Conservation (phyloP, 306 rosid genomes). For the Canavalia gladiata region DNA sequence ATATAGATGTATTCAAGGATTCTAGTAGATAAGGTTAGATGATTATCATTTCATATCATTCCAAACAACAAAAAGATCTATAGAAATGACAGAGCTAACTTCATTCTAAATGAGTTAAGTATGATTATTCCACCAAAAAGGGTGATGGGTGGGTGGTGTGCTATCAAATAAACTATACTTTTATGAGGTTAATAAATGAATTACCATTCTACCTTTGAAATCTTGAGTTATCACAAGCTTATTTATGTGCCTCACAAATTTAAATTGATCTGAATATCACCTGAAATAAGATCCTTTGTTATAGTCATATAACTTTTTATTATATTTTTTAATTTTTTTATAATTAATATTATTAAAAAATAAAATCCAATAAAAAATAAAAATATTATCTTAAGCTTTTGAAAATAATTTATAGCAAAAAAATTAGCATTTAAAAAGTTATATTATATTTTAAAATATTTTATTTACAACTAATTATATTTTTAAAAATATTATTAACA, state of each 20-base stretch:
- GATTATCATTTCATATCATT: slow-evolving; percentile 77
- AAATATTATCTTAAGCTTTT: no score
- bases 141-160: slow-evolving; percentile 86
- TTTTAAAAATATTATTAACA: no score
- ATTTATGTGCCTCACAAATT: not conserved
- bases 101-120: slow-evolving; percentile 81
- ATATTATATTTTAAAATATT: no score
- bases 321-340: no score
- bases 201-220: slow-evolving; percentile 28
- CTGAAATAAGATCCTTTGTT: no score
- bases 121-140: slow-evolving; percentile 73
- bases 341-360: no score
- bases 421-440: no score
- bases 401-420: no score
- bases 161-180: slow-evolving; percentile 72
- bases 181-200: slow-evolving; percentile 63
- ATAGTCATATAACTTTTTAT: no score
- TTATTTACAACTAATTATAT: no score
- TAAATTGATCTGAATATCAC: no score
- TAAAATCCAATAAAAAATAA: no score
- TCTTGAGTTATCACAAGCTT: slow-evolving; percentile 27
- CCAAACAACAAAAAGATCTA: slow-evolving; percentile 65
- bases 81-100: slow-evolving; percentile 78
- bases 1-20: slow-evolving; percentile 71
- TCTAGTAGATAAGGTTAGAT: slow-evolving; percentile 80